phyloP scores from a whole-genome alignment of 1,284 basidiomycete species.

The Hemileccinum hortonii region DNA sequence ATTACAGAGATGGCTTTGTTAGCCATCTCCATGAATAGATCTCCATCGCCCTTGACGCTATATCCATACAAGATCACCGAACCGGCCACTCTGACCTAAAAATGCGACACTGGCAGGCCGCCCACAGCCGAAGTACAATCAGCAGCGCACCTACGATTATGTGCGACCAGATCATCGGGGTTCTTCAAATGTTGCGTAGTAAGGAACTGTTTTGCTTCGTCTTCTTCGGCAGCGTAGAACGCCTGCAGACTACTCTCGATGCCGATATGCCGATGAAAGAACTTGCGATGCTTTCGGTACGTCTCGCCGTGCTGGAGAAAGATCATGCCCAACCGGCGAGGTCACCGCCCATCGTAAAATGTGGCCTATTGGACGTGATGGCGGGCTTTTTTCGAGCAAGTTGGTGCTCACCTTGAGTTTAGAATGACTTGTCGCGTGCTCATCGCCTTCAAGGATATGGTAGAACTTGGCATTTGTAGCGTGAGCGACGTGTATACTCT shows the following conservation, averaged over 20 bases:
- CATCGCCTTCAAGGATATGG: conserved; percentile 13
- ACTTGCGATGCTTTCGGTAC: conserved; percentile 14
- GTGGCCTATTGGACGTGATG: conserved; percentile 19
- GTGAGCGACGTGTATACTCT: conserved; percentile 28
- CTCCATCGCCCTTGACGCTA: conserved; percentile 17
- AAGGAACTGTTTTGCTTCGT: too few relatives aligned
- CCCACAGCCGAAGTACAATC: neutral
- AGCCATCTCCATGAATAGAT: conserved; percentile 26
- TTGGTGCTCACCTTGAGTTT: conserved; percentile 14
- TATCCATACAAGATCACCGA: conserved; percentile 22
- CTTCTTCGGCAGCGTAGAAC: too few relatives aligned
- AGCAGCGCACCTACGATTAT: conserved; percentile 9
- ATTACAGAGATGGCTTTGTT: conserved; percentile 13
- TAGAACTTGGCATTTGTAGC: conserved; percentile 22
- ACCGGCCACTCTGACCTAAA: neutral
- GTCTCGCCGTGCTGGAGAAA: conserved; percentile 24
- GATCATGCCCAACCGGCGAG: conserved; percentile 28
- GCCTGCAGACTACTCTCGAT: too few relatives aligned
- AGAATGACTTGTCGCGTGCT: conserved; percentile 18
- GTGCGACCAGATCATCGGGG: too few relatives aligned
- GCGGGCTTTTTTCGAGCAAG: conserved; percentile 23
- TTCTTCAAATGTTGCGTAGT: too few relatives aligned
- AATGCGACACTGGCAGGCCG: too few relatives aligned
- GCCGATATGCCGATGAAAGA: too few relatives aligned
- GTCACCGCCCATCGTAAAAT: conserved; percentile 19